phyloP scores from a whole-genome alignment of 441 rosid species.

The Bocquillonia castaneifolia region DNA sequence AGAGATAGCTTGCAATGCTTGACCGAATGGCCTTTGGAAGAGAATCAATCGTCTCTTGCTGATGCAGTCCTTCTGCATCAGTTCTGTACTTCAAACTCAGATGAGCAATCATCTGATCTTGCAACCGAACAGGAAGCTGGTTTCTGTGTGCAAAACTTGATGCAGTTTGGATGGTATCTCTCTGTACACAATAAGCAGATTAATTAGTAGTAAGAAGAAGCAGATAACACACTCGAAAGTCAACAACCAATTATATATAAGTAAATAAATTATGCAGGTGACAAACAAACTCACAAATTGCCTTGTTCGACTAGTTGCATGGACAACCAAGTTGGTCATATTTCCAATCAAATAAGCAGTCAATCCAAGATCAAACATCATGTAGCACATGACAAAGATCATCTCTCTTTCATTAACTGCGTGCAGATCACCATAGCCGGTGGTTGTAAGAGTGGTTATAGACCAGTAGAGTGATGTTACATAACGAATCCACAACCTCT shows the following conservation, averaged over 20 bases:
- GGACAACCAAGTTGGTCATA: slow-evolving; percentile 85
- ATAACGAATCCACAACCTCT: slow-evolving; percentile 36
- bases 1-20: slow-evolving; percentile 64
- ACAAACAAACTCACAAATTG: slow-evolving; percentile 68
- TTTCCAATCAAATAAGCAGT: slow-evolving; percentile 74
- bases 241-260: too few species aligned
- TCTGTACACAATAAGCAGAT: slow-evolving; percentile 29
- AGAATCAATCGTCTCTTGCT: slow-evolving; percentile 72
- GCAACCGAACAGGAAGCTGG: slow-evolving; percentile 60
- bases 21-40: slow-evolving; percentile 89
- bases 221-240: too few species aligned
- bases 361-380: slow-evolving; percentile 70
- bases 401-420: slow-evolving; percentile 59
- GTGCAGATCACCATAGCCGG: slow-evolving; percentile 86
- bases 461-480: slow-evolving; percentile 76
- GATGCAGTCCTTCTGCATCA: slow-evolving; percentile 83
- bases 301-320: slow-evolving; percentile 74
- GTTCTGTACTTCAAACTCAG: slow-evolving; percentile 72
- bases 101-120: slow-evolving; percentile 93
- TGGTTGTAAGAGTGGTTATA: slow-evolving; percentile 65
- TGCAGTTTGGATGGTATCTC: slow-evolving; percentile 80
- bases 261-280: too few species aligned
- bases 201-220: too few species aligned
- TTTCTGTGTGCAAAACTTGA: slow-evolving; percentile 74
- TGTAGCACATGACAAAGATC: slow-evolving; percentile 49